Base-by-base conservation (phyloP, 83 land plant species). In the Isoetes engelmannii region DNA sequence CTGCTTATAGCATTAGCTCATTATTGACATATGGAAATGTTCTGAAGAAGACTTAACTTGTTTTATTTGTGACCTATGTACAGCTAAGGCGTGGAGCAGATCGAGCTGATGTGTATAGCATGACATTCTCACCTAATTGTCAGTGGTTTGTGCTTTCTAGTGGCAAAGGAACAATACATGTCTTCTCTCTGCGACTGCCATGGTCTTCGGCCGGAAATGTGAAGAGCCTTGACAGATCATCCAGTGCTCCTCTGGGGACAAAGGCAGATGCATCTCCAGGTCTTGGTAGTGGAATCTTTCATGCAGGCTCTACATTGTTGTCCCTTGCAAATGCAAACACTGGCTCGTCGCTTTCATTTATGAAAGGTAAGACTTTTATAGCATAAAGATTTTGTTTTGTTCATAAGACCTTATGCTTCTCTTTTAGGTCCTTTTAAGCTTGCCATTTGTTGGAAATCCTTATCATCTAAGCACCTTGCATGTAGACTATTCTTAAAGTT, bases 41-140 rank as follows among this genome's bases (percentile, higher is more conserved):
- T 28, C 37, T 28, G 37, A 28, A 28, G 2, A 28, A 28, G 37
- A 28, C 37, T 28, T 28, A 28, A n/a, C 44, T 69, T 74, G 10
- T 62, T 15, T 44, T 76, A 43, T 79, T 73, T 17, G 51, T 80
- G 1, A 70, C 62, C 62, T 59, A 51, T 59, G 12, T 44, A 37
- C 77, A 79, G 81, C 67, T 79, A 15, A 72, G 78, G 4, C 78
- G 81, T 48, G 81, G 81, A 17, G 73, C 54, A 61, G 81, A 79
- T 44, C 54, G 53, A 69, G 81, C 81, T 8, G 73, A 54, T 6
- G 74, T 79, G 28, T 69, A 61, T 53, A 74, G 81, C 58, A 59
- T 79, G 41, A 72, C 78, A 7, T 74, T 79, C 65, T 79, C 81
- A 5, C n/a, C 54, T 43, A 69, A 44, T 17, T 46, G 50, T 8